Evolutionary conservation across 1,284 basidiomycete genomes (phyloP).

Genomic region (Cryptococcus sp.): DNA sequence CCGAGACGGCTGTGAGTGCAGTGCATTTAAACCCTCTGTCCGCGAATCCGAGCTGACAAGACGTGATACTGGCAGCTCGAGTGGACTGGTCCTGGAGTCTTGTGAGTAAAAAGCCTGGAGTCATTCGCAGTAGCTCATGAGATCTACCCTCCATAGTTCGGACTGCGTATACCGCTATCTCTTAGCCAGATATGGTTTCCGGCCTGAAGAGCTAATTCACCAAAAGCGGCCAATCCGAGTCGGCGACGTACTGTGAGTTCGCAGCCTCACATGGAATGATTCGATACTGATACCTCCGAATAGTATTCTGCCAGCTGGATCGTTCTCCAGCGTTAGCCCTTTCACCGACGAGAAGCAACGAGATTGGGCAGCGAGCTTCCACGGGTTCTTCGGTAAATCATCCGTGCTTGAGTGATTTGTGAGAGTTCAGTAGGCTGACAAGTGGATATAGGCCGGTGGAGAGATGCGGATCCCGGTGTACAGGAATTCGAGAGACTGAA

Average conservation of each 20-base stretch:
- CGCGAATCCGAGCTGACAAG: too few species aligned
- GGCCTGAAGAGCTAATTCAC: constrained; percentile 33
- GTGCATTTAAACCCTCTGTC: too few species aligned
- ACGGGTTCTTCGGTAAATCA: constrained; percentile 37
- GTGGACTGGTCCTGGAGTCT: constrained; percentile 49
- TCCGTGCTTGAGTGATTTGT: neutral
- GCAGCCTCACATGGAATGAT: neutral
- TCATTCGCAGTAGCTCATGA: neutral
- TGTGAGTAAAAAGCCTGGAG: constrained; percentile 18
- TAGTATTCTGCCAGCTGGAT: constrained; percentile 39
- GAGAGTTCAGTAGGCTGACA: neutral
- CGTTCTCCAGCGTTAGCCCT: constrained; percentile 35
- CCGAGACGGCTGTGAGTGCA: constrained; percentile 35
- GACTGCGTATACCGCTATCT: constrained; percentile 46
- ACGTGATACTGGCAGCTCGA: constrained; percentile 20
- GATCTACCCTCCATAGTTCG: constrained; percentile 19
- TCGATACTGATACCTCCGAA: neutral
- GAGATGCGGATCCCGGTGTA: constrained; percentile 34
- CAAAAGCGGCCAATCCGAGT: constrained; percentile 33
- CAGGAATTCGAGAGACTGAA: constrained; percentile 33
- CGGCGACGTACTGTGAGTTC: constrained; percentile 38
- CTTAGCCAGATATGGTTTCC: constrained; percentile 39
- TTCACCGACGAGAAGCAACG: constrained; percentile 31
- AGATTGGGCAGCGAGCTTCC: constrained; percentile 39
- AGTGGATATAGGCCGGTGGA: constrained; percentile 31